Evolutionary conservation across 805 yeast genomes (phyloP), one percentile per base, ranked within the genome.

Genomic region (Candida broadrunensis): DNA sequence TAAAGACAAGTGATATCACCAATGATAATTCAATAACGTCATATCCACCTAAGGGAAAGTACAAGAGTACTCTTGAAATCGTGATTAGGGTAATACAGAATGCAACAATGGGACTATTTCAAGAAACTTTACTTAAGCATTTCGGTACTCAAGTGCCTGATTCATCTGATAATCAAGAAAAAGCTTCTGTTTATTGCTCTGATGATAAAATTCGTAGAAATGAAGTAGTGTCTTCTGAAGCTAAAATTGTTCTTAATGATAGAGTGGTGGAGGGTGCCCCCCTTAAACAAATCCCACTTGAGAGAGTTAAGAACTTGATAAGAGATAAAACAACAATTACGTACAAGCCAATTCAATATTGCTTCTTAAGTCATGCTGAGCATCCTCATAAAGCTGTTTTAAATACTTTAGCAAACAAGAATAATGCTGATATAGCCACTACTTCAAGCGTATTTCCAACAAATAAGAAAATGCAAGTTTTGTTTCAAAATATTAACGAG

Each of bases 311-410:
- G 24, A 21, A 21, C 6, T 6, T 21, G 9, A 21, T 21, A 21
- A 21, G 9, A 7, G 24, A 21, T 9, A 21, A 21, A 21, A 21
- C 9, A 21, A 37, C 33, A 14, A 27, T 43, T 20, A 44, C 54
- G 13, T 56, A 51, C 36, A 57, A 56, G 35, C 57, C 58, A 14
- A 48, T 55, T 11, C 65, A 60, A 36, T 54, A 41, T 37, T 54
- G 58, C 12, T 58, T 60, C 33, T 33, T 56, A 3, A 43, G 48
- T 8, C 45, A 44, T 6, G 31, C 48, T 13, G 48, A 49, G 17
- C 52, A 52, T 16, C 46, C 48, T 0, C 52, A 49, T 30, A 41
- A 50, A 23, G 40, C 40, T 13, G 35, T 49, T 23, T 29, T 52
- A 5, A 31, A 45, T 13, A 45, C 46, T 8, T 6, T 5, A 5